Evolutionary conservation across 805 yeast genomes (phyloP).

Genomic region (Candida michaelii): DNA sequence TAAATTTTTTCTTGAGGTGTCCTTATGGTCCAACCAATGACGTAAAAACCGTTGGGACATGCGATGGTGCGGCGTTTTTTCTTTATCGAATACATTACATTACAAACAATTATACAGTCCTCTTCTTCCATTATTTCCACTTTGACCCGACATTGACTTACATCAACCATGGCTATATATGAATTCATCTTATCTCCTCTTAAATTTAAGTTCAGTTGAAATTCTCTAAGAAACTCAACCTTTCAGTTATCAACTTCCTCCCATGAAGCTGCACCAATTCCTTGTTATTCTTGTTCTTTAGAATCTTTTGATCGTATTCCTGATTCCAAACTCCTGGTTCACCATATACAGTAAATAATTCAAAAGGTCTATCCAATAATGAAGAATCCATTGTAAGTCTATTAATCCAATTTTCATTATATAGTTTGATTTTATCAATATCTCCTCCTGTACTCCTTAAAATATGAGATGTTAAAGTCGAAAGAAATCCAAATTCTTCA

Average conservation of each 20-base stretch:
- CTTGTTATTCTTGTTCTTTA: constrained; percentile 1
- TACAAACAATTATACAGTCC: no score
- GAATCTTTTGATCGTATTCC: constrained; percentile 14
- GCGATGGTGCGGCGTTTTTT: no score
- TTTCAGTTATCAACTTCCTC: constrained; percentile 9
- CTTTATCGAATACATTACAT: no score
- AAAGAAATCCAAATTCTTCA: constrained; percentile 17
- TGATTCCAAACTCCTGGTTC: constrained; percentile 17
- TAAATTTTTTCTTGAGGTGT: neutral
- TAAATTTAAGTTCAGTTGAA: constrained; percentile 2
- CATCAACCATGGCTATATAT: no score
- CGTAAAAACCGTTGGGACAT: no score
- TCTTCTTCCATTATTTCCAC: no score
- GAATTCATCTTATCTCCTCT: no score
- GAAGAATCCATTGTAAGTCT: neutral
- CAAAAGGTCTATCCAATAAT: neutral
- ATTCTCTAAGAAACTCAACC: constrained; percentile 15
- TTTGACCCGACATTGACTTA: no score
- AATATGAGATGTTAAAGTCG: constrained; percentile 18
- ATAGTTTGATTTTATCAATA: constrained; percentile 12
- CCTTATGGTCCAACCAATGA: no score
- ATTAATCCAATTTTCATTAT: constrained; percentile 14
- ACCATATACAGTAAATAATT: constrained; percentile 10
- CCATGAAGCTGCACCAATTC: constrained; percentile 15
- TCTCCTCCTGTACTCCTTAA: constrained; percentile 19